Evolutionary conservation across 1,284 basidiomycete species (phyloP), one percentile per base, ranked within the genome.

Genomic region (Bjerkandera adusta): DNA sequence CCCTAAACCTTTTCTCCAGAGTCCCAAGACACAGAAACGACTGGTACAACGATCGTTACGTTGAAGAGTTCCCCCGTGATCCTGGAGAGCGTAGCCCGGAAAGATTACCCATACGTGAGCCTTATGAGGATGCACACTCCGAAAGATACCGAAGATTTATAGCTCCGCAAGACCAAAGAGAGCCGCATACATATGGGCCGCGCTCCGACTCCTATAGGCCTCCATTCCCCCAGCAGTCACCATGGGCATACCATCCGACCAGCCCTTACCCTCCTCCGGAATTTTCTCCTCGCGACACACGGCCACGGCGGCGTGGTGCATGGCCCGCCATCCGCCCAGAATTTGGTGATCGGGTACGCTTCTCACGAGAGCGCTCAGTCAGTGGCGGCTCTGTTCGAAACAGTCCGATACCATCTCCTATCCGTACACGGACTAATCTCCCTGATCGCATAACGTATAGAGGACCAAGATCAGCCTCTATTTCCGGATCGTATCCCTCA

Each of bases 121-220:
- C 46, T 39, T 50, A 48, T 30, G 37, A 49, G 4, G 47, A 45
- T 42, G 25, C 38, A 5, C 24, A 50, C 3, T 44, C 45, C 20
- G 59, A 62, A 32, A 50, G 53, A 10, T 63, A 57, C 51, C 48
- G 61, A 43, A 57, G 55, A 24, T 52, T 56, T 18, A 54, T 60
- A 1, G 51, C 54, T 10, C 16, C 49, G 11, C 48, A 47, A 10
- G 38, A 47, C 11, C 45, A 50, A 21, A 56, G 57, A n/a, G 49
- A 47, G 22, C 49, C 56, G 16, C 54, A 57, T 49, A 55, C 55
- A 25, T 54, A 51, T 25, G 36, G 50, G 39, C 53, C 53, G 11
- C 56, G 56, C 8, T 45, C 57, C 33, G 63, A 65, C 44, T 56
- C 51, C 7, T 62, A 63, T 37, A 57, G 61, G 45, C 59, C 59